Conservation (phyloP, 2,329 filamentous ascomycete species). For the Cordyceps fumosorosea region DNA sequence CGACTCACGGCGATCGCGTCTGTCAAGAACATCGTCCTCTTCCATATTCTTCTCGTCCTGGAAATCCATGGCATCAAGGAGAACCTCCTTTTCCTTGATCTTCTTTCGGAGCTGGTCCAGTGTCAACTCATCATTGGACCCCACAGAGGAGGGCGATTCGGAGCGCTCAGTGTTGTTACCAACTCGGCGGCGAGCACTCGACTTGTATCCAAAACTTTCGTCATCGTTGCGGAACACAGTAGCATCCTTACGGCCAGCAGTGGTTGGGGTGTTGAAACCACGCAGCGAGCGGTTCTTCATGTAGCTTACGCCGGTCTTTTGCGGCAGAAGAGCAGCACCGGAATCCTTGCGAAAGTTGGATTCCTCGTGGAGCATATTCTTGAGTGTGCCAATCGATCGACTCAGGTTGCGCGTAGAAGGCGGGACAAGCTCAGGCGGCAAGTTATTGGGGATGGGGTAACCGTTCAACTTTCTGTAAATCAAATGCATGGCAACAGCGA, state of each 20-base stretch:
- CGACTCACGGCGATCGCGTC: slow-evolving; percentile 82
- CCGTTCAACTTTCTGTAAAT: slow-evolving; percentile 97
- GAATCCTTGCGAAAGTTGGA: slow-evolving; percentile 84
- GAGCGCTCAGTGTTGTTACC: slow-evolving; percentile 70
- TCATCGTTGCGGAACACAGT: slow-evolving; percentile 97
- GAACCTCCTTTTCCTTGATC: slow-evolving; percentile 86
- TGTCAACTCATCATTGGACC: slow-evolving; percentile 72
- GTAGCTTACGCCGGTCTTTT: slow-evolving; percentile 97
- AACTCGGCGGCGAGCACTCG: slow-evolving; percentile 82
- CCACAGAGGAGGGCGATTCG: slow-evolving; percentile 61
- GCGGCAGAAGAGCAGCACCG: slow-evolving; percentile 83
- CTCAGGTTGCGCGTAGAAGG: slow-evolving; percentile 91
- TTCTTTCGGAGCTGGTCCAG: slow-evolving; percentile 87
- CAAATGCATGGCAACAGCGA: slow-evolving; percentile 97
- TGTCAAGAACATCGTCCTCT: slow-evolving; percentile 86
- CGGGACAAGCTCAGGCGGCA: slow-evolving; percentile 88
- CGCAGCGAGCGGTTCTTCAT: slow-evolving; percentile 93
- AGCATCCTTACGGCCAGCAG: slow-evolving; percentile 74
- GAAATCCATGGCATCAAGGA: slow-evolving; percentile 94
- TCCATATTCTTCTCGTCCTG: slow-evolving; percentile 84
- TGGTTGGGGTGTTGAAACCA: slow-evolving; percentile 49
- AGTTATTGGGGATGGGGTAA: slow-evolving; percentile 79
- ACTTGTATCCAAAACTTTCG: slow-evolving; percentile 85
- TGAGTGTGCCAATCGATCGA: slow-evolving; percentile 88
- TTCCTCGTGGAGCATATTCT: slow-evolving; percentile 81